phyloP scores from a whole-genome alignment of 2,329 filamentous ascomycete genomes.

The Didymella sp. region DNA sequence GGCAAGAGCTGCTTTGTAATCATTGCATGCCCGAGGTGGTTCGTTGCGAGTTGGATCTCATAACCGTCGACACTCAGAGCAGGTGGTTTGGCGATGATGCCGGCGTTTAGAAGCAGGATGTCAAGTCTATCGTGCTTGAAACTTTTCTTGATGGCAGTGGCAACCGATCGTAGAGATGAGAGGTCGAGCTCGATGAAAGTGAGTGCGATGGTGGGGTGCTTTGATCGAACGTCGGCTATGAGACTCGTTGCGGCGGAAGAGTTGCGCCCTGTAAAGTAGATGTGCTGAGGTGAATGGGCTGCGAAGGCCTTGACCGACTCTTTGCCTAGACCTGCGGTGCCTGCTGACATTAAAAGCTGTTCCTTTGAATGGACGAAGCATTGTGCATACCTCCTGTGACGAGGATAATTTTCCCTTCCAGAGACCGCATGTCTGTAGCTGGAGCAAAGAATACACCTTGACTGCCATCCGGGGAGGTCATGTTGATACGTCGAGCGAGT shows the following conservation, averaged over 20 bases:
- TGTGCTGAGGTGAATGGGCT: constrained; percentile 50
- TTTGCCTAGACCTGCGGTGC: constrained; percentile 55
- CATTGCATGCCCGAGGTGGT: constrained; percentile 57
- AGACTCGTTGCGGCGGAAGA: constrained; percentile 42
- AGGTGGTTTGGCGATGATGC: constrained; percentile 44
- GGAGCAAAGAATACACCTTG: not conserved
- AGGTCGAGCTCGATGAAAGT: constrained; percentile 49
- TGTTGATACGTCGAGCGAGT: not conserved
- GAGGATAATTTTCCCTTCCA: constrained; percentile 32
- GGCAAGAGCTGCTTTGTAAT: constrained; percentile 53
- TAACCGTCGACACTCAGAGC: constrained; percentile 53
- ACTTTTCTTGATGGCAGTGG: constrained; percentile 34
- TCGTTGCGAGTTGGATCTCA: constrained; percentile 58
- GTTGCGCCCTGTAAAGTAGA: constrained; percentile 55
- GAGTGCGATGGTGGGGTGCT: constrained; percentile 36
- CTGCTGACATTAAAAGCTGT: constrained; percentile 19
- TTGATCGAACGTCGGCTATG: constrained; percentile 42
- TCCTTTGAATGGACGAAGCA: not conserved
- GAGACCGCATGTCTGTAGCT: constrained; percentile 25
- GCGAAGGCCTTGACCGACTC: constrained; percentile 51
- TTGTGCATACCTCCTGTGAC: constrained; percentile 31
- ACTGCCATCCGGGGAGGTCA: not conserved
- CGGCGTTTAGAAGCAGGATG: constrained; percentile 54
- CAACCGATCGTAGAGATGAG: constrained; percentile 41
- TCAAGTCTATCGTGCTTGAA: constrained; percentile 48